phyloP scores from a whole-genome alignment of 345 rosid genomes.

The Jatropha curcas region DNA sequence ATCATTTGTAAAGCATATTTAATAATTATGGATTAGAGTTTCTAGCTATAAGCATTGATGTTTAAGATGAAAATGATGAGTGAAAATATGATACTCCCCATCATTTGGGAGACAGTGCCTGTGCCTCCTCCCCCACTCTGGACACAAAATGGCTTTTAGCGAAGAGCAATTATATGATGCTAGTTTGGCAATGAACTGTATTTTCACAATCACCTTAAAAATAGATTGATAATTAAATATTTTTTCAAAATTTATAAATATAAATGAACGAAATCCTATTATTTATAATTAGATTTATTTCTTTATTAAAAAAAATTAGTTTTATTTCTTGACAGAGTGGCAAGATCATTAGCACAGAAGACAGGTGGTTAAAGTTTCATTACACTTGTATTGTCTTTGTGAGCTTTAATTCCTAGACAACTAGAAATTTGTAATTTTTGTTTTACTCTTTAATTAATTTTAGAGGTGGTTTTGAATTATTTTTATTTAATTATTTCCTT shows the following conservation, averaged over 20 bases:
- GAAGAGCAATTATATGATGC: neutral
- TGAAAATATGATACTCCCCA: slow-evolving; percentile 4
- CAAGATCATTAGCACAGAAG: neutral
- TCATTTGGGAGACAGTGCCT: slow-evolving; percentile 1
- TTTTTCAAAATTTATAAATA: no score
- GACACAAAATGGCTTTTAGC: neutral
- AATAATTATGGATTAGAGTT: no score
- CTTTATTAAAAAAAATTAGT: no score
- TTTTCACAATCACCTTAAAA: neutral
- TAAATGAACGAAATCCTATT: no score
- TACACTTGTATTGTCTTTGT: neutral
- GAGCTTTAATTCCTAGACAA: neutral
- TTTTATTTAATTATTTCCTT: no score
- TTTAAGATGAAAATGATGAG: neutral
- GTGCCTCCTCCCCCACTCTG: slow-evolving; percentile 1
- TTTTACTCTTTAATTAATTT: neutral
- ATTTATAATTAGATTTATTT: no score
- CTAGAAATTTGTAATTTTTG: neutral
- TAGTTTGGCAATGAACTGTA: slow-evolving; percentile 1
- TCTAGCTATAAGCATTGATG: neutral
- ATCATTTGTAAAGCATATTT: no score
- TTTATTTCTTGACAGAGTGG: neutral
- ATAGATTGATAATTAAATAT: no score
- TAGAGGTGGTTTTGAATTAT: no score
- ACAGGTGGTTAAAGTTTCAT: slow-evolving; percentile 1